A percentile compares a stretch with the other conserved stretches of the same genome.
Evolutionary conservation across 2,329 filamentous ascomycete genomes (phyloP).

Genomic region (Reticulascus tulasneorum): DNA sequence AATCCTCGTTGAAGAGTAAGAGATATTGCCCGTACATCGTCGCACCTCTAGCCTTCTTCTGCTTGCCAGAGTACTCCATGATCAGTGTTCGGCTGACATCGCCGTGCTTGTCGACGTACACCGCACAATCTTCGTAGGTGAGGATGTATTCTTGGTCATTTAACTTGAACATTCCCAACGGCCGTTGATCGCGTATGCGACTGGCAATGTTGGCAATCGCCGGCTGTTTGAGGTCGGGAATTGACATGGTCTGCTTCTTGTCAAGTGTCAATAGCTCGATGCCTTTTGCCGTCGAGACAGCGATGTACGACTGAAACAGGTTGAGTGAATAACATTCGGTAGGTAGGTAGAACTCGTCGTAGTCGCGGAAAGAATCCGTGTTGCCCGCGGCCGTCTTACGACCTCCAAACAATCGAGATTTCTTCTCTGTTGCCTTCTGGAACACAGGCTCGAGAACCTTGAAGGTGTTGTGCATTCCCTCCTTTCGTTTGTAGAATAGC

Average conservation of each 20-base stretch:
- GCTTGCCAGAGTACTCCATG: constrained; percentile 97
- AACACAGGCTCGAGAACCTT: constrained; percentile 95
- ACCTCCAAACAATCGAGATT: constrained; percentile 60
- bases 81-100: constrained; percentile 91
- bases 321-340: constrained; percentile 94
- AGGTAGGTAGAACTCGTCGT: constrained; percentile 97
- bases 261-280: constrained; percentile 96
- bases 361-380: constrained; percentile 96
- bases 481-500: constrained; percentile 95
- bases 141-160: constrained; percentile 90
- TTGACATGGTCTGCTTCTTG: constrained; percentile 92
- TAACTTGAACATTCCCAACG: constrained; percentile 93
- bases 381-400: constrained; percentile 60
- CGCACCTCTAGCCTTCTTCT: constrained; percentile 71
- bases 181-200: constrained; percentile 77
- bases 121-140: constrained; percentile 91
- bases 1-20: constrained; percentile 90
- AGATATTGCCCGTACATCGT: constrained; percentile 91
- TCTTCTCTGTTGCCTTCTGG: constrained; percentile 86
- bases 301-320: constrained; percentile 90
- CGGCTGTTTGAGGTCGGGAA: constrained; percentile 77
- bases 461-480: constrained; percentile 88
- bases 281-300: constrained; percentile 84
- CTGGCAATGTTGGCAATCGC: constrained; percentile 81
- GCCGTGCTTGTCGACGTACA: constrained; percentile 97